Evolutionary conservation across 2,329 filamentous ascomycete species (phyloP), one percentile per base, ranked within the genome.

Genomic region (Chaetomium sp.): DNA sequence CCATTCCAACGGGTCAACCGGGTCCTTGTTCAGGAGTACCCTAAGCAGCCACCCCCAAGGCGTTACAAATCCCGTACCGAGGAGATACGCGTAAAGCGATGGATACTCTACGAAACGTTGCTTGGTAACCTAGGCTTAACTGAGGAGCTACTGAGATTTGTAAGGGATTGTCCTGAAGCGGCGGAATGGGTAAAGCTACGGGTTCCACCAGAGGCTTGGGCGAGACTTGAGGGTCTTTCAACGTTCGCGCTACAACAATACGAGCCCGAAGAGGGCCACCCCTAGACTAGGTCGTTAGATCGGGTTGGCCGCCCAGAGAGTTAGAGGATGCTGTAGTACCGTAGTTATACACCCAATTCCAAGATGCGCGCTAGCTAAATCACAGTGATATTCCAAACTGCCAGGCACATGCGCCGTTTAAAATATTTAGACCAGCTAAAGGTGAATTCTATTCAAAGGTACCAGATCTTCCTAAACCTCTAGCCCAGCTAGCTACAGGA

Each of bases 101-200:
- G 19, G 12, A 12, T 36, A 4, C 40, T 52, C 11, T 14, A 14
- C 9, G 8, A 19, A 9, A 44, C 49, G 38, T 19, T 51, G 6
- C n/a, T 14, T 7, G 10, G 37, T 36, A 10, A n/a, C 27, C 11
- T 35, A 7, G n/a, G 11, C 32, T 19, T 52, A 37, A 36, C n/a
- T 14, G 40, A 52, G 32, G 41, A 43, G 7, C 49, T 36, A 8
- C 9, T 52, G 1, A 33, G 8, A 8, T 53, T 53, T 34, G 52
- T 36, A 32, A 5, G 14, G 34, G 40, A 52, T 5, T 5, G 32
- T 43, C 49, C 49, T 1, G 41, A 52, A 2, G 33, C 6, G 34
- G 49, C 41, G 33, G 49, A 36, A 45, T 52, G 49, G 49, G 49
- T 52, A 3, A 52, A 36, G 41, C 40, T 42, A 6, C 40, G 49